These are phyloP conservation scores for Scolecobasidium constrictum DNA, from an alignment of 2,329 filamentous ascomycete genomes.

Conservation along the genomic window DNA sequence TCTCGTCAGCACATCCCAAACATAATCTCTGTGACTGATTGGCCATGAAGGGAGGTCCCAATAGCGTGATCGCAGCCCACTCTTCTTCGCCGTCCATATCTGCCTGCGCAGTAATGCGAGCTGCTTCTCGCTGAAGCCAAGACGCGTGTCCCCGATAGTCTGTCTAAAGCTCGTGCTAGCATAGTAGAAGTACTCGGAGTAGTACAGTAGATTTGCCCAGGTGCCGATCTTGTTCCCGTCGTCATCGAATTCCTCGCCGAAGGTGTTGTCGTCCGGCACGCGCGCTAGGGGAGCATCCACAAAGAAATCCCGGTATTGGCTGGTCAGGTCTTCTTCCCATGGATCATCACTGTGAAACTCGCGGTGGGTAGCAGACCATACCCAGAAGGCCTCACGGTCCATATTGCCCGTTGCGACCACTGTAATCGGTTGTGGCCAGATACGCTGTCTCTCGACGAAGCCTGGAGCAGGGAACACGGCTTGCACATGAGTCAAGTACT, in stretches of 20 bases:
- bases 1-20: constrained; percentile 45
- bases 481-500: constrained; percentile 8
- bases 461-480: not conserved
- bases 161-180: constrained; percentile 42
- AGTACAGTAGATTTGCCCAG: not conserved
- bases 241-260: constrained; percentile 45
- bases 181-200: constrained; percentile 27
- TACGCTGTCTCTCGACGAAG: constrained; percentile 3
- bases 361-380: not conserved
- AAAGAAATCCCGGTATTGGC: constrained; percentile 9
- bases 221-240: not conserved
- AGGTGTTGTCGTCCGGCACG: constrained; percentile 24
- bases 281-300: constrained; percentile 8
- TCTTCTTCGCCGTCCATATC: constrained; percentile 37
- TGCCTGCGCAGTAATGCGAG: constrained; percentile 38
- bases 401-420: constrained; percentile 6
- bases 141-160: constrained; percentile 40
- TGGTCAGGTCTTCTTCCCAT: constrained; percentile 23
- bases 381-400: not conserved
- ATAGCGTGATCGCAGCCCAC: constrained; percentile 45
- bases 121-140: constrained; percentile 36
- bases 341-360: constrained; percentile 16
- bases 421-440: not conserved
- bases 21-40: constrained; percentile 37
- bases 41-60: constrained; percentile 48